phyloP scores from a whole-genome alignment of 2,329 filamentous ascomycete genomes.

The Fusarium coffeatum region DNA sequence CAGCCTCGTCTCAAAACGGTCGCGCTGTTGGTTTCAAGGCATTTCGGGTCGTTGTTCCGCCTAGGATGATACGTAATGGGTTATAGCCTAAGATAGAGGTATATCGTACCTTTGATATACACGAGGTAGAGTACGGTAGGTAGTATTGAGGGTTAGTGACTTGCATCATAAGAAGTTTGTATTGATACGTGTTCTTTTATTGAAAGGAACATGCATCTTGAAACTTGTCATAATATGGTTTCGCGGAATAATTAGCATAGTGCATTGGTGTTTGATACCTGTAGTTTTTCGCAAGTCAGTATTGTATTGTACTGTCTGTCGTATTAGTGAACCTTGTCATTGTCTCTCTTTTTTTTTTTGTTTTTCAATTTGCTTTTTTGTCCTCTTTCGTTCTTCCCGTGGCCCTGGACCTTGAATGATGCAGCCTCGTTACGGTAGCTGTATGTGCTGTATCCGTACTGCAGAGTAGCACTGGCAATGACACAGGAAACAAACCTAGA shows the following conservation, averaged over 20 bases:
- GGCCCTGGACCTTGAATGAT: constrained; percentile 1
- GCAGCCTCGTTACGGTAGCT: constrained; percentile 10
- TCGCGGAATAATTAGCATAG: constrained; percentile 1
- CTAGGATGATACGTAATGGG: constrained; percentile 10
- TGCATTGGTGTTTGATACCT: background rate
- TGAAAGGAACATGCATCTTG: constrained; percentile 4
- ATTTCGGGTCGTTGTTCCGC: constrained; percentile 7
- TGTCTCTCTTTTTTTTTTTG: background rate
- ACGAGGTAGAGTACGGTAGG: background rate
- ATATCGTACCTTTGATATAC: background rate
- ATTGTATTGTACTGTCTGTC: background rate
- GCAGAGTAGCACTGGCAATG: background rate
- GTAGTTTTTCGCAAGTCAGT: background rate
- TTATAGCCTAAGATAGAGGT: constrained; percentile 3
- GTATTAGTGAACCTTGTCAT: constrained; percentile 15
- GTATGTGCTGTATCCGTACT: background rate
- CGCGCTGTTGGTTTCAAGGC: constrained; percentile 10
- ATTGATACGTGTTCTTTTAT: background rate
- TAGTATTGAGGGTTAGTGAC: background rate
- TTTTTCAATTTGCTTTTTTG: background rate
- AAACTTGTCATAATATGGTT: background rate
- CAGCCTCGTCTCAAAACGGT: constrained; percentile 25
- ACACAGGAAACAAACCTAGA: constrained; percentile 20
- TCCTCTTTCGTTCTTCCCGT: constrained; percentile 1
- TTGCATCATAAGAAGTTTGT: background rate